Percentiles rank a stretch among this genome's conserved stretches.
phyloP scores from a whole-genome alignment of 129 eudicot species.

The Deinandra increscens region DNA sequence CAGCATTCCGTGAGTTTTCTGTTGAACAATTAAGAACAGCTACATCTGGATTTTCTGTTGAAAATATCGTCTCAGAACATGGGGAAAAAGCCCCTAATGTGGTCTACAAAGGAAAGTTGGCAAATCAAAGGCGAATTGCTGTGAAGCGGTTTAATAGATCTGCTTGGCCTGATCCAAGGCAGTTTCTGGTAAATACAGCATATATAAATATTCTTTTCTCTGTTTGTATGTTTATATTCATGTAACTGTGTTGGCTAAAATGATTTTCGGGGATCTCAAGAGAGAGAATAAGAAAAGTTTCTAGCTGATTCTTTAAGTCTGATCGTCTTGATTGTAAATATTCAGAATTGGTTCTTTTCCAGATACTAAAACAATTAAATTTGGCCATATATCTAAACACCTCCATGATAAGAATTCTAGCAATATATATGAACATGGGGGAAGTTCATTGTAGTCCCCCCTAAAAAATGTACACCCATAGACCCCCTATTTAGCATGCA shows the following conservation, averaged over 20 bases:
- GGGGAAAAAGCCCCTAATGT: constrained; percentile 89
- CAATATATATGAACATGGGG: background rate
- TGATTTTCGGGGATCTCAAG: background rate
- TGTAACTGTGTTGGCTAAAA: background rate
- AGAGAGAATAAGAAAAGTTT: background rate
- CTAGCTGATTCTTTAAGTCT: background rate
- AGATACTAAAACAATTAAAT: background rate
- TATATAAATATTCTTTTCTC: background rate
- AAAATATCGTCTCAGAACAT: constrained; percentile 79
- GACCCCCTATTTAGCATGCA: no score
- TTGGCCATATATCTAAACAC: background rate
- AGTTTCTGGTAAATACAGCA: constrained; percentile 53
- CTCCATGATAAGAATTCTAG: background rate
- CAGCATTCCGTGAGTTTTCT: constrained; percentile 59
- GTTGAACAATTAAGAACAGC: constrained; percentile 61
- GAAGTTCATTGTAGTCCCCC: no score
- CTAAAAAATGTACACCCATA: no score
- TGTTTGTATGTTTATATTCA: background rate
- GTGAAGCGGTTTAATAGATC: constrained; percentile 74
- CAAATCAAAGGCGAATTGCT: constrained; percentile 68
- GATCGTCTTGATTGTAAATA: background rate
- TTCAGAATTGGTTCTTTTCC: background rate
- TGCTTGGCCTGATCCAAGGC: constrained; percentile 82
- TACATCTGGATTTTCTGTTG: constrained; percentile 78
- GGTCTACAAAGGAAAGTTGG: constrained; percentile 78